Evolutionary conservation across 2,329 filamentous ascomycete genomes (phyloP).

Genomic region (Blastomyces parvus): DNA sequence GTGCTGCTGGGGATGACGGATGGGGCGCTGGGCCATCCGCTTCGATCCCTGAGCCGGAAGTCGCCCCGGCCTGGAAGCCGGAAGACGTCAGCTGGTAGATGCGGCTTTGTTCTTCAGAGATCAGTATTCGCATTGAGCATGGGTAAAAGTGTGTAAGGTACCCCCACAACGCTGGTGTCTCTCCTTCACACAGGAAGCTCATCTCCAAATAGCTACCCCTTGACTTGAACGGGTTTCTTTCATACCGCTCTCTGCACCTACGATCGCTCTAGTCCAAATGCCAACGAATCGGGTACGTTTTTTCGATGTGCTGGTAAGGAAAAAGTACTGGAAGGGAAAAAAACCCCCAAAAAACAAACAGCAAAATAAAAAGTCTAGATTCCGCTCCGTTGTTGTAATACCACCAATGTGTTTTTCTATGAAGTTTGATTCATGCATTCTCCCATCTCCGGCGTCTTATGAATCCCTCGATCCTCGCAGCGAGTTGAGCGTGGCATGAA

Average conservation of each 20-base stretch:
- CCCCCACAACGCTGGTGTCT: not conserved
- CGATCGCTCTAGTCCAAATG: not conserved
- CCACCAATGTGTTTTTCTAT: not conserved
- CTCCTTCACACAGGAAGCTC: not conserved
- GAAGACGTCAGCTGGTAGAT: slow-evolving; percentile 8
- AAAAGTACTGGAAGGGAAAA: not conserved
- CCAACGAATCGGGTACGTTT: not conserved
- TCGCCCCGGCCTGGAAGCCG: slow-evolving; percentile 6
- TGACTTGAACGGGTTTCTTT: not conserved
- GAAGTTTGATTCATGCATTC: not conserved
- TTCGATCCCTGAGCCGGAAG: slow-evolving; percentile 6
- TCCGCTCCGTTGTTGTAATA: no score
- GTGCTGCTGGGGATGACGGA: slow-evolving; percentile 13
- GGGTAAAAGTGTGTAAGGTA: not conserved
- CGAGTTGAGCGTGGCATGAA: not conserved
- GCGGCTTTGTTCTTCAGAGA: not conserved
- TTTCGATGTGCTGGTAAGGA: not conserved
- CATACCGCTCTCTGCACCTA: not conserved
- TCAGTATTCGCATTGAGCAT: not conserved
- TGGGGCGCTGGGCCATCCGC: slow-evolving; percentile 10
- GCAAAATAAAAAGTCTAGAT: not conserved
- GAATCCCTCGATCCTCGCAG: not conserved
- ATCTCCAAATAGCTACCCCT: not conserved
- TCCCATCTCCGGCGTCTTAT: not conserved
- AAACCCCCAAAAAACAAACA: no score